Evolutionary conservation across 768 basidiomycete species (phyloP).

Genomic region (Pilatotrama ljubarskyi): DNA sequence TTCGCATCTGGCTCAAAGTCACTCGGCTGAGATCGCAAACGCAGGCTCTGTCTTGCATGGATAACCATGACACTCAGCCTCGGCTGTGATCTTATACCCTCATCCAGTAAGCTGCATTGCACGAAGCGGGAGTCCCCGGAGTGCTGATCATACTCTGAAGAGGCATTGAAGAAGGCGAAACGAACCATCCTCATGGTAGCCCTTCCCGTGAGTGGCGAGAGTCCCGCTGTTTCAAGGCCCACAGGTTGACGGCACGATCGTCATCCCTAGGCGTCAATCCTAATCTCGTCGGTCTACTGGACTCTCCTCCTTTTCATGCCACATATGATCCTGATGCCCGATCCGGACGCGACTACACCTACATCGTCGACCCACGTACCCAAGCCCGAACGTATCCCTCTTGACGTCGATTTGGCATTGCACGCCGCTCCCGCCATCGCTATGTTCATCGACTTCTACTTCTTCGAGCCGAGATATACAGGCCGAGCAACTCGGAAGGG

Average conservation of each 20-base stretch:
- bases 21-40: background rate
- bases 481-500: constrained; percentile 34
- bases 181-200: constrained; percentile 61
- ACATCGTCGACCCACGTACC: constrained; percentile 34
- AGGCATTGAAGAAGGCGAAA: constrained; percentile 49
- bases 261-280: constrained; percentile 39
- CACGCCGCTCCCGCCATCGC: constrained; percentile 63
- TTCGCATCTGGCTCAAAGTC: background rate
- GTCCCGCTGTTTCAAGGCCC: background rate
- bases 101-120: background rate
- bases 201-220: constrained; percentile 52
- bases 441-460: constrained; percentile 66
- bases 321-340: constrained; percentile 48
- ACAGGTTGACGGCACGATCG: background rate
- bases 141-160: background rate
- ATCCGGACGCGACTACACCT: constrained; percentile 25
- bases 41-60: constrained; percentile 40
- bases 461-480: constrained; percentile 60
- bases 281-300: constrained; percentile 70
- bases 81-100: constrained; percentile 41
- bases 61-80: constrained; percentile 43
- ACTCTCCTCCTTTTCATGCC: constrained; percentile 57
- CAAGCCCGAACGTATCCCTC: constrained; percentile 42
- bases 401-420: constrained; percentile 49
- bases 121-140: background rate